Percentiles rank a stretch among this genome's conserved stretches.
These are phyloP conservation scores for Sporothrix pseudoabietina DNA, from an alignment of 2,329 filamentous ascomycete genomes.

Conservation along the genomic window DNA sequence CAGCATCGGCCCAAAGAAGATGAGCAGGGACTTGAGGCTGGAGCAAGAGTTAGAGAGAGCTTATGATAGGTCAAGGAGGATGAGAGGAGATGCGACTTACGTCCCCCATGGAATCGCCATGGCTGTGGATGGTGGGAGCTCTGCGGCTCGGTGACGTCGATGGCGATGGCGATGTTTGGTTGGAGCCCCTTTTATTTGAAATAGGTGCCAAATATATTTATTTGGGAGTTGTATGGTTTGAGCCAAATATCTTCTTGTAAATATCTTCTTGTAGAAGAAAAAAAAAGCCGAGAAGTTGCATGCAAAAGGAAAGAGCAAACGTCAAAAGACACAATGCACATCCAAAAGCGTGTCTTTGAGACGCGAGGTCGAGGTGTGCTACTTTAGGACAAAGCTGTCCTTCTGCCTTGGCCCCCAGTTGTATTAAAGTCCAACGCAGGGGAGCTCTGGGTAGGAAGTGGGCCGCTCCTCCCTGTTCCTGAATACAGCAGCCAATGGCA, in stretches of 20 bases:
- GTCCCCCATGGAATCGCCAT: slow-evolving; percentile 51
- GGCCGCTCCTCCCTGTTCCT: slow-evolving; percentile 17
- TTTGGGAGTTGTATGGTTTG: not conserved
- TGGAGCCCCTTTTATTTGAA: not conserved
- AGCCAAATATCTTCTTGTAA: not conserved
- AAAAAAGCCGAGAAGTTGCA: not conserved
- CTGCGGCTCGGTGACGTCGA: not conserved
- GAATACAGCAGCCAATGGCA: slow-evolving; percentile 6
- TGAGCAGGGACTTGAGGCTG: slow-evolving; percentile 57
- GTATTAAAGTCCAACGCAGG: not conserved
- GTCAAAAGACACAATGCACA: not conserved
- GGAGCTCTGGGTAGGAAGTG: not conserved
- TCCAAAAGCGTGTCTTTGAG: slow-evolving; percentile 6
- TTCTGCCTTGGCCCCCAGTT: not conserved
- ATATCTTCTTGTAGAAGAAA: not conserved
- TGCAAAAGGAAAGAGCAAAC: not conserved
- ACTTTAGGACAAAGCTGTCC: slow-evolving; percentile 21
- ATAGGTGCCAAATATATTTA: not conserved
- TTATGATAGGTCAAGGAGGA: not conserved
- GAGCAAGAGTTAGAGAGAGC: not conserved
- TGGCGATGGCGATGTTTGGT: not conserved
- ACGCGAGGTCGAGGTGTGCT: not conserved
- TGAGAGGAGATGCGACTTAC: slow-evolving; percentile 44
- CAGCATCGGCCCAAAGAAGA: slow-evolving; percentile 71
- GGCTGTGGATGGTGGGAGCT: slow-evolving; percentile 2